Conservation (phyloP, 768 basidiomycete species). For the Leucosporidium yakuticum region DNA sequence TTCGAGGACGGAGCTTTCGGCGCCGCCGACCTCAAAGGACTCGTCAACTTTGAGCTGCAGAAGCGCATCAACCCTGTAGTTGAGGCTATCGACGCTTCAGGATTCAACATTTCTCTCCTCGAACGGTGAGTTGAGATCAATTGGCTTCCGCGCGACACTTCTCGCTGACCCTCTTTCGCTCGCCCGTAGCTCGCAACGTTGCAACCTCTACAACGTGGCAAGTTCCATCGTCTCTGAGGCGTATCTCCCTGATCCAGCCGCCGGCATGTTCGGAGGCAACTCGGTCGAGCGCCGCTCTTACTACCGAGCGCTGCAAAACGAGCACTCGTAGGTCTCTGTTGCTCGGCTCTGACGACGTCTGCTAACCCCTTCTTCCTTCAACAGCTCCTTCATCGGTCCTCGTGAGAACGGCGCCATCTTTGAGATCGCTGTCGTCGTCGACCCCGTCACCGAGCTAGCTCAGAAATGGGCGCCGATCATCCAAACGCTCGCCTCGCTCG, state of each 20-base stretch:
- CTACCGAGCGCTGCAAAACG: slow-evolving; percentile 9
- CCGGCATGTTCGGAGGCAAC: slow-evolving; percentile 40
- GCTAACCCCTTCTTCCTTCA: background rate
- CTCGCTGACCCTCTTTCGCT: too few species aligned
- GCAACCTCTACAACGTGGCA: slow-evolving; percentile 58
- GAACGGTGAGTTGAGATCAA: too few species aligned
- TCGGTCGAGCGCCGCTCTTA: slow-evolving; percentile 2
- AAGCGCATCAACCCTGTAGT: slow-evolving; percentile 66
- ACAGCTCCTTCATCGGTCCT: slow-evolving; percentile 15
- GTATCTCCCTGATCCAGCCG: slow-evolving; percentile 47
- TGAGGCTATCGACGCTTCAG: slow-evolving; percentile 52
- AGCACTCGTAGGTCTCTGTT: slow-evolving; percentile 19
- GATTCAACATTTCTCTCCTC: slow-evolving; percentile 24
- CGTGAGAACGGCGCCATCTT: slow-evolving; percentile 9
- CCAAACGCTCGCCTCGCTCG: slow-evolving; percentile 45
- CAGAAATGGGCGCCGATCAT: slow-evolving; percentile 81
- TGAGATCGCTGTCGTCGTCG: slow-evolving; percentile 64
- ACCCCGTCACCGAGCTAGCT: slow-evolving; percentile 75
- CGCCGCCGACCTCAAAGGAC: slow-evolving; percentile 62
- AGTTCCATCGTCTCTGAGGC: slow-evolving; percentile 68
- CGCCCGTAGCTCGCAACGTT: slow-evolving; percentile 45
- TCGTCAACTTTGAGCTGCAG: slow-evolving; percentile 67
- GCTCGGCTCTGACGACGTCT: too few species aligned
- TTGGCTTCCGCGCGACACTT: too few species aligned
- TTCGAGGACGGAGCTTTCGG: slow-evolving; percentile 57